These are phyloP conservation scores for Cryphonectria naterciae DNA, from an alignment of 2,329 filamentous ascomycete genomes.

Conservation along the genomic window DNA sequence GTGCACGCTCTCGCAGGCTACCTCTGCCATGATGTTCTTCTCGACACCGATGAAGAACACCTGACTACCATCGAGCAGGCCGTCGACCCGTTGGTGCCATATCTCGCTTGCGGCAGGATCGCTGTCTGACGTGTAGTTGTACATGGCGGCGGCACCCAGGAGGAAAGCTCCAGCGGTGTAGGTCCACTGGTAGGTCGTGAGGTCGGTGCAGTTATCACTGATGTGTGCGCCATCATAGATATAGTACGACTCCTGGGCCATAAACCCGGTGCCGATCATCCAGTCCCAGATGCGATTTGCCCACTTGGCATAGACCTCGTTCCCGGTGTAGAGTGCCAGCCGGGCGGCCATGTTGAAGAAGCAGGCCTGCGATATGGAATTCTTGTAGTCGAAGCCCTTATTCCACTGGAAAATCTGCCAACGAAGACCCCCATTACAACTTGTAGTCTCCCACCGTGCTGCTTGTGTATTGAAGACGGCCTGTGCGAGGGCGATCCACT, in stretches of 20 bases:
- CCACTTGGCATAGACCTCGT: conserved; percentile 75
- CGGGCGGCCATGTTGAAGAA: conserved; percentile 58
- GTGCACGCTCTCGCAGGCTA: conserved; percentile 65
- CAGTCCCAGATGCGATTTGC: conserved; percentile 72
- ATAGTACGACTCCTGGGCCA: conserved; percentile 56
- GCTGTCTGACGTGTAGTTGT: conserved; percentile 58
- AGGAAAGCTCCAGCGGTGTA: conserved; percentile 72
- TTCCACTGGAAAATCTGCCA: conserved; percentile 86
- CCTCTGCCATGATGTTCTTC: conserved; percentile 65
- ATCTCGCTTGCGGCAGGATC: conserved; percentile 32
- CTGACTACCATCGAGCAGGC: conserved; percentile 56
- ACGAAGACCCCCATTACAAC: conserved; percentile 72
- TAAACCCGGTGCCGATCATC: conserved; percentile 59
- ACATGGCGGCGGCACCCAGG: conserved; percentile 69
- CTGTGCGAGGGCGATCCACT: conserved; percentile 71
- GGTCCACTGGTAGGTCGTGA: conserved; percentile 68
- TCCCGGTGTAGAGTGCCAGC: conserved; percentile 76
- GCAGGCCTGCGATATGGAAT: conserved; percentile 53
- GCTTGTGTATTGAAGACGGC: conserved; percentile 78
- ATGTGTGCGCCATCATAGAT: conserved; percentile 63
- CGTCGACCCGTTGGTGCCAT: conserved; percentile 64
- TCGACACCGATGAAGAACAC: conserved; percentile 50
- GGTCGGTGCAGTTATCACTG: conserved; percentile 58
- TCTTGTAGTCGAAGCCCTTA: conserved; percentile 63
- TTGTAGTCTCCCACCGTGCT: conserved; percentile 67